Conservation (phyloP, 306 rosid species). For the Quercus agrifolia region DNA sequence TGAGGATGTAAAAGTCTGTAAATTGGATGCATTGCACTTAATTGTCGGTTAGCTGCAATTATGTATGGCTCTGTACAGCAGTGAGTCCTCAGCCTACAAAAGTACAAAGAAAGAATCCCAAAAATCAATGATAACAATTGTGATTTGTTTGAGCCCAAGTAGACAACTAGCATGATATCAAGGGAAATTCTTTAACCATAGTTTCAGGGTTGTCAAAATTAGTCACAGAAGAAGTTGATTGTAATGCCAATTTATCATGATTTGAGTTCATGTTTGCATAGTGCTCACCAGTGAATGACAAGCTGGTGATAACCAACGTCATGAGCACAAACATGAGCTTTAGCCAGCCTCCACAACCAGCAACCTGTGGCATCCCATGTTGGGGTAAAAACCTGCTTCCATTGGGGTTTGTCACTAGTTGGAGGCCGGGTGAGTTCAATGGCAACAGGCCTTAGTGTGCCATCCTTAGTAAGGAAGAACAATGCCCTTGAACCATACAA, state of each 20-base stretch:
- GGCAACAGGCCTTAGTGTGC: conserved; percentile 30
- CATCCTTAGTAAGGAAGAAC: conserved; percentile 32
- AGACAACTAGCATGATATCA: neutral
- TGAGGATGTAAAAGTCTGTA: conserved; percentile 41
- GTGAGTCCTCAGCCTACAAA: conserved; percentile 32
- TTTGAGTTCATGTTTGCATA: neutral
- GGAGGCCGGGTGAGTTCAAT: conserved; percentile 43
- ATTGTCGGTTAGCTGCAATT: conserved; percentile 33
- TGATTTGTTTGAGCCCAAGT: neutral
- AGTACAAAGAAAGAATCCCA: neutral
- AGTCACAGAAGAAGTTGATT: neutral
- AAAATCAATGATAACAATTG: neutral
- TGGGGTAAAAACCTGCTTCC: conserved; percentile 35
- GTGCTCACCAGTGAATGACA: conserved; percentile 31
- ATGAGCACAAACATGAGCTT: conserved; percentile 38
- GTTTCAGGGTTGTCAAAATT: neutral
- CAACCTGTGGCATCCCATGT: conserved; percentile 26
- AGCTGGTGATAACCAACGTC: conserved; percentile 38
- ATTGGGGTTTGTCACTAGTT: conserved; percentile 11
- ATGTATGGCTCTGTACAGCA: conserved; percentile 35
- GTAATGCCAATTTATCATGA: neutral
- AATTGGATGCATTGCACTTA: conserved; percentile 41
- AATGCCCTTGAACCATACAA: conserved; percentile 38
- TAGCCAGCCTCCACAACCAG: conserved; percentile 39
- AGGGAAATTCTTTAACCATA: neutral